Evolutionary conservation across 257 asterid genomes (phyloP), one percentile per base, ranked within the genome.

Genomic region (Penstemon eatonii): DNA sequence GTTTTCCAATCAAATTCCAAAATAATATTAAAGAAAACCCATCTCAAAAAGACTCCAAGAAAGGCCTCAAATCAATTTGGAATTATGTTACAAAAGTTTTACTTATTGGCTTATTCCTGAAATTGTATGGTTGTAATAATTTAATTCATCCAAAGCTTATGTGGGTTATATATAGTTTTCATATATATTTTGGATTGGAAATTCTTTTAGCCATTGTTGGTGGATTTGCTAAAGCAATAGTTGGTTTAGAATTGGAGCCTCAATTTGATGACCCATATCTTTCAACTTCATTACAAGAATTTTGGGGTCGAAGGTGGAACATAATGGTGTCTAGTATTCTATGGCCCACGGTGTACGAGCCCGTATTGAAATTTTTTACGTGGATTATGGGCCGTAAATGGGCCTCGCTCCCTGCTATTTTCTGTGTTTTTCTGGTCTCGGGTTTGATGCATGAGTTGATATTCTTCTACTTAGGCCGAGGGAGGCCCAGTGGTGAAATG

Each of bases 261-360:
- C 84, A 82, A 9, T 82, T 79, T 37, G 70, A 79, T 12, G 84
- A 76, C 69, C 87, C 82, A 3, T 76, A 73, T 46, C 53, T 76
- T 4, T 73, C 84, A 2, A 36, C 70, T 11, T 79, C 84, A 6
- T 46, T 83, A 7, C 88, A 80, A 62, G 86, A 80, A 3, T 83
- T 80, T 33, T 80, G 83, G 85, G 86, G 88, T 2, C 9, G 73
- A 15, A 73, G 84, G 13, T 83, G 86, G 79, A 78, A 83, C 18
- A 15, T 80, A 2, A 80, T 75, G 83, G 83, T 80, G 50, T 58
- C 81, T 0, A 69, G 81, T 9, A 70, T 77, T 39, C 68, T 83
- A 0, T 81, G 58, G n/a, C 88, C 88, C 2, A 66, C 85, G 0
- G 74, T 80, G 3, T 78, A 73, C 42, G 51, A 65, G 8, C 84